phyloP scores from a whole-genome alignment of 2,329 filamentous ascomycete species.

The Grosmannia huntii region DNA sequence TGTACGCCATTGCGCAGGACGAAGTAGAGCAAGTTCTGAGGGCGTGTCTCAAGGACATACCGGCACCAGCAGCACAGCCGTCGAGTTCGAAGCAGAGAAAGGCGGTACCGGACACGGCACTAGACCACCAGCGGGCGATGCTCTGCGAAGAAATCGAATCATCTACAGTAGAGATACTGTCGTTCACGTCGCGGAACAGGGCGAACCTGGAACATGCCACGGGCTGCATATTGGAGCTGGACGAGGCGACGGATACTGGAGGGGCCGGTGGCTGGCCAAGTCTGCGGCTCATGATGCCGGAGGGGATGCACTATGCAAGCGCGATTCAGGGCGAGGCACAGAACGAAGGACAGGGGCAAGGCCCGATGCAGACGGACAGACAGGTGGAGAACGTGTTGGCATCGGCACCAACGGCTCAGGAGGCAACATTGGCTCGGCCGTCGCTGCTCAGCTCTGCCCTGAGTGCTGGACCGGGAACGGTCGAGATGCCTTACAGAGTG shows the following conservation, averaged over 20 bases:
- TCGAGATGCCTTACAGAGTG: conserved; percentile 11
- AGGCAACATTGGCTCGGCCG: conserved; percentile 1
- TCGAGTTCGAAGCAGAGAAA: conserved; percentile 6
- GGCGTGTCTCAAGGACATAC: conserved; percentile 12
- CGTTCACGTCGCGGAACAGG: conserved; percentile 16
- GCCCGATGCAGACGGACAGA: neutral
- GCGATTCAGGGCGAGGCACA: neutral
- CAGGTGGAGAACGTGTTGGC: neutral
- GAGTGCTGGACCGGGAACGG: conserved; percentile 2
- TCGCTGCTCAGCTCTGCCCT: conserved; percentile 6
- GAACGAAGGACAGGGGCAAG: conserved; percentile 3
- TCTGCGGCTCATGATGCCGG: conserved; percentile 13
- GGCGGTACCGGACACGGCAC: conserved; percentile 8
- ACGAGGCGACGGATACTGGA: conserved; percentile 14
- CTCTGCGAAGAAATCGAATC: conserved; percentile 11
- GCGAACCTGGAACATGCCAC: conserved; percentile 13
- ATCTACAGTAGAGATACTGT: conserved; percentile 13
- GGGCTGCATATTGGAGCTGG: conserved; percentile 15
- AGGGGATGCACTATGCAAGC: conserved; percentile 2
- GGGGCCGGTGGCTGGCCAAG: conserved; percentile 15
- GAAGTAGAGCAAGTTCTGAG: conserved; percentile 17
- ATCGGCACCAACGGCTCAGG: neutral
- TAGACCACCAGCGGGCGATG: conserved; percentile 12
- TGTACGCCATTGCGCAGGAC: conserved; percentile 23
- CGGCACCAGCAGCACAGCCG: neutral